phyloP scores from a whole-genome alignment of 176 grass and related monocot species.

The Pontederia paniculata region DNA sequence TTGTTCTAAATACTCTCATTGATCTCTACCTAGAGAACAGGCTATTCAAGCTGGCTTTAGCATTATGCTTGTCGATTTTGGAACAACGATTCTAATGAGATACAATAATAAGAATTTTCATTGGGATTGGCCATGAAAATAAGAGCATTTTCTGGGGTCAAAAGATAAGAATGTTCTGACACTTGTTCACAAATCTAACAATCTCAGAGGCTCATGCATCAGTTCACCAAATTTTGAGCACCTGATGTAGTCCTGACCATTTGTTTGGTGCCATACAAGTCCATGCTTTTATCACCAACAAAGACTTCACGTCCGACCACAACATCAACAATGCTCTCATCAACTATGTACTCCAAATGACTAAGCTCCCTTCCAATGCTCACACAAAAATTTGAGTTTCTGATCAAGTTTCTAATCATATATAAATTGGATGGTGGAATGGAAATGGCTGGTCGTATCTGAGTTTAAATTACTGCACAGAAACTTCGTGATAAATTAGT shows the following conservation, averaged over 20 bases:
- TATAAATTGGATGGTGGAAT: too few relatives aligned
- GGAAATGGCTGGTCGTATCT: too few relatives aligned
- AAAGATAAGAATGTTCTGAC: constrained; percentile 26
- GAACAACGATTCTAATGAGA: constrained; percentile 30
- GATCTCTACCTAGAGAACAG: constrained; percentile 28
- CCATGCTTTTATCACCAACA: constrained; percentile 46
- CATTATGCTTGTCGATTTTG: constrained; percentile 29
- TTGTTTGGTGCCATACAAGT: constrained; percentile 35
- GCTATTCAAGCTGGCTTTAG: constrained; percentile 17
- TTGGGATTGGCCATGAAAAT: constrained; percentile 23
- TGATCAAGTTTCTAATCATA: too few relatives aligned
- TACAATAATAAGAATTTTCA: constrained; percentile 27
- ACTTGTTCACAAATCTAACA: constrained; percentile 35
- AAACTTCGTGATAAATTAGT: too few relatives aligned
- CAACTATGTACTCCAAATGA: constrained; percentile 54
- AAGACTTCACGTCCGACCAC: constrained; percentile 26
- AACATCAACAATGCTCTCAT: constrained; percentile 33
- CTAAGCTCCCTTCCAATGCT: constrained; percentile 27
- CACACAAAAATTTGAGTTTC: constrained; percentile 37
- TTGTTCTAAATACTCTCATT: constrained; percentile 33
- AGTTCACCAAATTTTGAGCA: constrained; percentile 29
- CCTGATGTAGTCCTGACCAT: constrained; percentile 26
- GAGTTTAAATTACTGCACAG: too few relatives aligned
- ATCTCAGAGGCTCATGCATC: constrained; percentile 18
- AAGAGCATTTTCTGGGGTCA: too few relatives aligned